Evolutionary conservation across 169 alveolate species (phyloP).

Genomic region (Cryptosporidium andersoni): DNA sequence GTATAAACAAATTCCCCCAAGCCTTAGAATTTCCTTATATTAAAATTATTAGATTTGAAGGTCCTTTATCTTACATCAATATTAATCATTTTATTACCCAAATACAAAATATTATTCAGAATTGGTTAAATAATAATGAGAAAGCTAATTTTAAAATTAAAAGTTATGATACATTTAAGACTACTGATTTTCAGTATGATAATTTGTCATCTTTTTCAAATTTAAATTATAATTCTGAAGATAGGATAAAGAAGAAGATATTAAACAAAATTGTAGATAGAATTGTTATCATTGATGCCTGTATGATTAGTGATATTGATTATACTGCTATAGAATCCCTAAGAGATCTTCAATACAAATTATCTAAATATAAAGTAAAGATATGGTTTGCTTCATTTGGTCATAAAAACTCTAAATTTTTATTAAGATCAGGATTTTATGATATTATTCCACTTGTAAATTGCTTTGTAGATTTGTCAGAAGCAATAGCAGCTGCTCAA

Average conservation of each 20-base stretch:
- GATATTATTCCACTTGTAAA: slow-evolving; percentile 64
- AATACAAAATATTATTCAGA: slow-evolving; percentile 18
- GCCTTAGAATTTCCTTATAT: slow-evolving; percentile 51
- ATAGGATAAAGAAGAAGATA: too few species aligned
- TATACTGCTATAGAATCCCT: slow-evolving; percentile 49
- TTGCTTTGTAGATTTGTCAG: slow-evolving; percentile 63
- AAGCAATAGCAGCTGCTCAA: slow-evolving; percentile 67
- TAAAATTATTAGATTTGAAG: slow-evolving; percentile 56
- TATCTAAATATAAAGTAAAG: slow-evolving; percentile 11
- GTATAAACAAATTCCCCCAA: slow-evolving; percentile 54
- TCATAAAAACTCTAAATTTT: slow-evolving; percentile 42
- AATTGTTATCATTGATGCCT: slow-evolving; percentile 43
- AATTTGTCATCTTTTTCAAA: neutral
- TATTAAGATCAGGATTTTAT: slow-evolving; percentile 61
- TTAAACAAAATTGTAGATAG: slow-evolving; percentile 7
- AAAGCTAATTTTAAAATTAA: neutral
- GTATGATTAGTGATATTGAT: slow-evolving; percentile 59
- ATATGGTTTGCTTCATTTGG: slow-evolving; percentile 61
- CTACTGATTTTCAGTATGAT: neutral
- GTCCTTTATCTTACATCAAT: slow-evolving; percentile 49
- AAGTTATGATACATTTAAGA: neutral
- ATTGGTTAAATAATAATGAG: slow-evolving; percentile 41
- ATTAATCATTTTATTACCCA: slow-evolving; percentile 16
- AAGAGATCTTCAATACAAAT: slow-evolving; percentile 11
- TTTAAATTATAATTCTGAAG: slow-evolving; percentile 17